Conservation (phyloP, 1,284 basidiomycete genomes). For the Psilocybe mexicana region DNA sequence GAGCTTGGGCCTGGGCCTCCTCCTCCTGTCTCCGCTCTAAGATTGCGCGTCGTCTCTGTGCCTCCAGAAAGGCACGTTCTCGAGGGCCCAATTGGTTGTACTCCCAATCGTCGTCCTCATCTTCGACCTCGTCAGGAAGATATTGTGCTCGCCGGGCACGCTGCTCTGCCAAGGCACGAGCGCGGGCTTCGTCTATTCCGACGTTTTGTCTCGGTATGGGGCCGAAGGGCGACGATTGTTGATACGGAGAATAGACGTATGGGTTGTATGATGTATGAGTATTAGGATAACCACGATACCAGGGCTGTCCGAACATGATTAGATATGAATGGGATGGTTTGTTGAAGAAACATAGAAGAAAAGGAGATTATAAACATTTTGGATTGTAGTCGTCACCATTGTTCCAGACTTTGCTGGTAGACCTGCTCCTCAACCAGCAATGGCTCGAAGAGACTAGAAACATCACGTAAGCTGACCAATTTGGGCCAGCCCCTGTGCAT, state of each 20-base stretch:
- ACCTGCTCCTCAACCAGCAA: not conserved
- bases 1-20: constrained; percentile 18
- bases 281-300: constrained; percentile 16
- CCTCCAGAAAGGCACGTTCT: constrained; percentile 30
- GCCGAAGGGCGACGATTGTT: constrained; percentile 9
- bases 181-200: constrained; percentile 14
- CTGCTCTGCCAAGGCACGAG: constrained; percentile 28
- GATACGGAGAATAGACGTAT: constrained; percentile 22
- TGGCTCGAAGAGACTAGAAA: constrained; percentile 14
- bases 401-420: constrained; percentile 21
- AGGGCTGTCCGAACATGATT: constrained; percentile 26
- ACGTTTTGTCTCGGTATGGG: not conserved
- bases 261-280: constrained; percentile 21
- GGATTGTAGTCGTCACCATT: constrained; percentile 8
- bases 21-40: constrained; percentile 22
- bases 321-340: not conserved
- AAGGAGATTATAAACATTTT: constrained; percentile 11
- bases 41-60: constrained; percentile 22
- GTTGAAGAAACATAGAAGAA: not conserved
- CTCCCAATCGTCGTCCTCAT: constrained; percentile 24
- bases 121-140: constrained; percentile 36
- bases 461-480: not conserved
- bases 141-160: constrained; percentile 35
- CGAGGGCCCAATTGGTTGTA: constrained; percentile 24
- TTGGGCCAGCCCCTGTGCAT: not conserved